Percentiles rank a stretch among this genome's conserved stretches.
These are phyloP conservation scores for Coemansia sp. DNA, from an alignment of 192 early-diverging fungal species.

Conservation along the genomic window DNA sequence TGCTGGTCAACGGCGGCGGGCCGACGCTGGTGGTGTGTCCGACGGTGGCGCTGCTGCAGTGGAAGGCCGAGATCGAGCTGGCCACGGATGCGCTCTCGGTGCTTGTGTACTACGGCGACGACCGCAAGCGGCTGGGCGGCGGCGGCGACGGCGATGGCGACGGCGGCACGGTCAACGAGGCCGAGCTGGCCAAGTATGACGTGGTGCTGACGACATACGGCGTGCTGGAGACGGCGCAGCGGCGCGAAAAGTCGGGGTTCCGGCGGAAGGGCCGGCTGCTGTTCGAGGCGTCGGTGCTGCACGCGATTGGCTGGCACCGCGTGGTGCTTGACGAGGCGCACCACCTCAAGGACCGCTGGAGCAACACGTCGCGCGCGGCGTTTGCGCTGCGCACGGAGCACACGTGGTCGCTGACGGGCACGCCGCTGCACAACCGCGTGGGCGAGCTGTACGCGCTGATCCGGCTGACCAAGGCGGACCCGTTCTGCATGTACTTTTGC, in stretches of 20 bases:
- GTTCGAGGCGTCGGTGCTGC: conserved; percentile 65
- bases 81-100: conserved; percentile 64
- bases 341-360: conserved; percentile 83
- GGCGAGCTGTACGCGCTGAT: conserved; percentile 91
- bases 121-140: conserved; percentile 53
- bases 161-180: conserved; percentile 6
- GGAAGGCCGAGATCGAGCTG: conserved; percentile 72
- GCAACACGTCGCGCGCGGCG: conserved; percentile 78
- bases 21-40: conserved; percentile 85
- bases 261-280: conserved; percentile 59
- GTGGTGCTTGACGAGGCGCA: conserved; percentile 86
- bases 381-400: conserved; percentile 65
- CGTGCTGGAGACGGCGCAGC: conserved; percentile 67
- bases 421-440: conserved; percentile 89
- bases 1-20: conserved; percentile 59
- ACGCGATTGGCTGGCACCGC: conserved; percentile 75
- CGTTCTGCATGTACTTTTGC: conserved; percentile 85
- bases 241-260: conserved; percentile 69
- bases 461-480: conserved; percentile 79
- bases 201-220: conserved; percentile 76
- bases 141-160: too few species aligned
- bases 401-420: conserved; percentile 86
- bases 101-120: conserved; percentile 69
- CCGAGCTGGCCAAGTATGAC: conserved; percentile 61
- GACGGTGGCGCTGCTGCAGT: conserved; percentile 85